Base-by-base conservation (phyloP, 176 grass and related monocot genomes). In the Triticum dicoccoides region DNA sequence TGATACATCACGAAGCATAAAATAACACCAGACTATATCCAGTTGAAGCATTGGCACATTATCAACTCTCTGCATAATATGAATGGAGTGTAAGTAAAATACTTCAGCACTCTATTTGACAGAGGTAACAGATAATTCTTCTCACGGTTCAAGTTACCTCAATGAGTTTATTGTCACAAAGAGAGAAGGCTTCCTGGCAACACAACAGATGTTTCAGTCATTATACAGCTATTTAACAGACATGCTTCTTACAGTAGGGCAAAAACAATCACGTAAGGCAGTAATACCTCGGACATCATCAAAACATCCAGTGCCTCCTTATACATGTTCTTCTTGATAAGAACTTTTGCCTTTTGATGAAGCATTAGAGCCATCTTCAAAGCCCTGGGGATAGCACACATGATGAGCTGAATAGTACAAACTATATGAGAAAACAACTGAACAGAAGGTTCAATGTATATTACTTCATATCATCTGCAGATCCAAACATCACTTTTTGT, bases 21-120 rank as follows among this genome's bases (percentile, higher is more conserved):
- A 99, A 67, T 99, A 94, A 52, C 97, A 99, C 97, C 97, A 99
- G 9, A 99, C 94, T 86, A 88, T 96, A 92, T 99, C 94, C 58
- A 99, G 80, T 88, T 99, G 92, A 89, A 99, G 97, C 85, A 99
- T 92, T 11, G 97, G 94, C 61, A 94, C 80, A 80, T 99, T 99
- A 87, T 99, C 97, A 88, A 99, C 91, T 78, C 89, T 94, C 97
- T 96, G 87, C 85, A 80, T 20, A 77, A 89, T 34, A 84, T 27
- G 41, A 11, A 85, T 9, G 3, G 24, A 80, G 29, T 63, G 18
- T 83, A 84, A 88, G 85, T 80, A 86, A 76, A 79, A 85, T 59
- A 42, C 6, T 44, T 88, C 62, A 82, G 32, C 62, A 82, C 8
- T 61, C 14, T 34, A 56, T 78, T 65, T 78, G 76, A 67, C 61